Evolutionary conservation across 441 rosid genomes (phyloP).

Genomic region (Melastoma candidum): DNA sequence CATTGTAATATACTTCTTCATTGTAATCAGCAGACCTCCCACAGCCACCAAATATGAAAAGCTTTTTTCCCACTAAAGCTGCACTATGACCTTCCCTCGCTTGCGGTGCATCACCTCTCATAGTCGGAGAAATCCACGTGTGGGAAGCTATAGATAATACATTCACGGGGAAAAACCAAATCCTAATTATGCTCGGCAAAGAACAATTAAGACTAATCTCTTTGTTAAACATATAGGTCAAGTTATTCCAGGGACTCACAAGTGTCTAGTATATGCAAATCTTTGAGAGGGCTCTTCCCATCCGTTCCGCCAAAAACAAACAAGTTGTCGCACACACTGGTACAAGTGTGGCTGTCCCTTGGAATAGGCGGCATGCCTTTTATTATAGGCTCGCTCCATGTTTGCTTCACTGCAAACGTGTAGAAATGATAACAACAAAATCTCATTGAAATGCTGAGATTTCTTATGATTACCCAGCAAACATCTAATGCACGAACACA

Average conservation of each 20-base stretch:
- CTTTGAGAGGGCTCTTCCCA: slow-evolving; percentile 70
- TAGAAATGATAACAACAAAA: slow-evolving; percentile 11
- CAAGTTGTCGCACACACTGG: slow-evolving; percentile 62
- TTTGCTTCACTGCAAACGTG: slow-evolving; percentile 49
- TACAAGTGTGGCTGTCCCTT: slow-evolving; percentile 90
- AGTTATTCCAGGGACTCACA: slow-evolving; percentile 35
- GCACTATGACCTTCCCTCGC: slow-evolving; percentile 96
- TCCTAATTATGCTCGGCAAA: no score
- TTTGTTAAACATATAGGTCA: no score
- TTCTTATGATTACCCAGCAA: no score
- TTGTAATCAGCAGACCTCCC: slow-evolving; percentile 58
- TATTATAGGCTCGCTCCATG: slow-evolving; percentile 72
- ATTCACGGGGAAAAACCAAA: no score
- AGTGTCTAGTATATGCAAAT: slow-evolving; percentile 73
- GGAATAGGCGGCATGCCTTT: slow-evolving; percentile 73
- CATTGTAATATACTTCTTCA: slow-evolving; percentile 78
- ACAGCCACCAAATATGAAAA: slow-evolving; percentile 87
- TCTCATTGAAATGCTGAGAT: no score
- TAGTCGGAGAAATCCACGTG: slow-evolving; percentile 76
- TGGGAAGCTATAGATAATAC: slow-evolving; percentile 46
- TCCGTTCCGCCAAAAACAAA: slow-evolving; percentile 91
- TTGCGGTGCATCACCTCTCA: slow-evolving; percentile 87
- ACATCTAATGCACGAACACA: no score
- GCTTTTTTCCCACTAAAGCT: slow-evolving; percentile 80
- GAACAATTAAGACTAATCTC: no score